These are phyloP conservation scores for Pleurostoma richardsiae DNA, from an alignment of 2,329 filamentous ascomycete genomes.

Conservation along the genomic window DNA sequence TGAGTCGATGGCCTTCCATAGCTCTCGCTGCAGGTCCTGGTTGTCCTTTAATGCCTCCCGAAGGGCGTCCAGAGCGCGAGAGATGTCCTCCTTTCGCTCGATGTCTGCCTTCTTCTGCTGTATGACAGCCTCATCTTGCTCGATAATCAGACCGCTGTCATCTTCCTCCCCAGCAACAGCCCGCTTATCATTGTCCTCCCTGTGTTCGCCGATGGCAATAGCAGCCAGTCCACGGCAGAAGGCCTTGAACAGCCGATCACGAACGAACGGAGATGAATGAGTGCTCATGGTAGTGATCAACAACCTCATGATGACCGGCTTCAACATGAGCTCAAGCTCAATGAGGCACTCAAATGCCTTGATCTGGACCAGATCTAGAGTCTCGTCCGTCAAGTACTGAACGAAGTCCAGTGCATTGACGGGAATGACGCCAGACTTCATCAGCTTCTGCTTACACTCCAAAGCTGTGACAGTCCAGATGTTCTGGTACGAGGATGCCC, in stretches of 20 bases:
- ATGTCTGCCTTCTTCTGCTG: slow-evolving; percentile 40
- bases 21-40: slow-evolving; percentile 32
- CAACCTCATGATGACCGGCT: slow-evolving; percentile 49
- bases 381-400: slow-evolving; percentile 61
- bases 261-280: slow-evolving; percentile 59
- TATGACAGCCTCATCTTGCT: slow-evolving; percentile 35
- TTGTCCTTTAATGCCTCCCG: slow-evolving; percentile 42
- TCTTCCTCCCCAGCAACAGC: slow-evolving; percentile 16
- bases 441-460: slow-evolving; percentile 55
- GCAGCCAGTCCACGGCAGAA: slow-evolving; percentile 56
- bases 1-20: slow-evolving; percentile 47
- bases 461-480: slow-evolving; percentile 59
- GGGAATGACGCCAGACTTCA: slow-evolving; percentile 59
- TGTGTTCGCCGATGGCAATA: slow-evolving; percentile 58
- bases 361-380: slow-evolving; percentile 57
- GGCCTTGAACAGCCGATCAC: slow-evolving; percentile 53
- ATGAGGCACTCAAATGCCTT: slow-evolving; percentile 61
- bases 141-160: slow-evolving; percentile 40
- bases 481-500: slow-evolving; percentile 64
- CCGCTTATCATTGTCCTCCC: slow-evolving; percentile 18
- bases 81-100: slow-evolving; percentile 41
- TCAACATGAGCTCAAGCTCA: slow-evolving; percentile 56
- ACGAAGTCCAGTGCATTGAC: slow-evolving; percentile 50
- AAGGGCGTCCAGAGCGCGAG: slow-evolving; percentile 39
- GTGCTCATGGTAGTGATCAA: slow-evolving; percentile 55